Evolutionary conservation across 352 stramenopile species (phyloP).

Genomic region (Globisporangium okanoganense): DNA sequence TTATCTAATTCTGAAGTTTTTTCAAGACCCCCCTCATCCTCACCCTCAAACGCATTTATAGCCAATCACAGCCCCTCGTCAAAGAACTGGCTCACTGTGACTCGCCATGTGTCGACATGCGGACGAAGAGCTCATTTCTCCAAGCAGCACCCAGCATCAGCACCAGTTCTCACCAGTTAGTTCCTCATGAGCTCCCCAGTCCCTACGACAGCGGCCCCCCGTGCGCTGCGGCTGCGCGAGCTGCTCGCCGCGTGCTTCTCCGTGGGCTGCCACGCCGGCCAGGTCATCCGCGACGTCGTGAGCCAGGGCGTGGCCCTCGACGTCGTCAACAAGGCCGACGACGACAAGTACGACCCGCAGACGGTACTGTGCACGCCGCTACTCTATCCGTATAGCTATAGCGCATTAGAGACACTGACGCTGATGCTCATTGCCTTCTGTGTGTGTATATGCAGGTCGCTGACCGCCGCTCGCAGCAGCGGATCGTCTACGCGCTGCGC

Average conservation of each 20-base stretch:
- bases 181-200: neutral
- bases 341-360: slow-evolving; percentile 71
- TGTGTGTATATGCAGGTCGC: slow-evolving; percentile 26
- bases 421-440: neutral
- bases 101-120: slow-evolving; percentile 5
- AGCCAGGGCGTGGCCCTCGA: slow-evolving; percentile 42
- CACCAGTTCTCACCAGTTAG: neutral
- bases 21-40: too few species aligned
- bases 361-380: slow-evolving; percentile 24
- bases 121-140: neutral
- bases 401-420: neutral
- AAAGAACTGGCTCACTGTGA: neutral
- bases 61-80: neutral
- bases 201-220: slow-evolving; percentile 11
- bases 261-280: slow-evolving; percentile 41
- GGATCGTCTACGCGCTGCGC: slow-evolving; percentile 58
- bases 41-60: neutral
- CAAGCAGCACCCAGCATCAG: neutral
- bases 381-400: neutral
- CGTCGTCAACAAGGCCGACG: slow-evolving; percentile 76
- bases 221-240: slow-evolving; percentile 25
- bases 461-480: slow-evolving; percentile 70
- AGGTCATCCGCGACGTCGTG: slow-evolving; percentile 71
- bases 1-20: slow-evolving; percentile 8
- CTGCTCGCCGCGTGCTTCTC: slow-evolving; percentile 62